Base-by-base conservation (phyloP, 1,139 yeast species). In the Suhomyces wounanorum region DNA sequence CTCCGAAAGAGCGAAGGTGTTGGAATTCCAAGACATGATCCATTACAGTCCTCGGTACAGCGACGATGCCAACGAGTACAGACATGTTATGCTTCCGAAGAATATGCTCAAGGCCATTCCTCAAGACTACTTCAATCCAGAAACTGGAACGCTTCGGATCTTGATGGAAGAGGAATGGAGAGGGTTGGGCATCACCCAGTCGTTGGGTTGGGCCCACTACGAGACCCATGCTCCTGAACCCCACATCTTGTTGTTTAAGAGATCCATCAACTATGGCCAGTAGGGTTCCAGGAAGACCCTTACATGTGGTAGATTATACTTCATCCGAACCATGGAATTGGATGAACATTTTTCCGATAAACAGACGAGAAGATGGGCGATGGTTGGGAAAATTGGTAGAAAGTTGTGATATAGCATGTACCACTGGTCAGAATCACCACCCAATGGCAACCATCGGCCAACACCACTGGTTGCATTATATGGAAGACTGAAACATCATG, bases 191-290 rank as follows among this genome's bases (percentile, higher is more conserved):
- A 91, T 95, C 62, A 95, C 99, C 10, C 99, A 94, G 69, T 89
- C 96, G 44, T 77, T 95, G 54, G 99, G 99, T 1, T 95, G 99
- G 99, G 95, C 82, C 47, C 99, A 95, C 69, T 95, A 94, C 66
- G 99, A 94, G 65, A 92, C 97, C 47, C 99, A 95, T 69, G 85
- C 97, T 0, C 99, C 99, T 35, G 99, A 95, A 68, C 99, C 99
- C 26, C 99, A 95, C 66, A 94, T 95, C 55, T 75, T 95, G 55
- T 77, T 95, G 57, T 95, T 95, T 76, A 94, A 92, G 67, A 77
- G 90, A 62, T 81, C 86, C 51, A 73, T 70, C 51, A 74, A 73
- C 57, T 71, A 69, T 49, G 65, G 67, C 41, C 66, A 53, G 57
- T 56, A 52, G 45, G 16, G 35, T 17, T 13, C 11, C 23, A 21